These are phyloP conservation scores for Vitellaria paradoxa DNA, from an alignment of 179 eudicot species.

Conservation along the genomic window DNA sequence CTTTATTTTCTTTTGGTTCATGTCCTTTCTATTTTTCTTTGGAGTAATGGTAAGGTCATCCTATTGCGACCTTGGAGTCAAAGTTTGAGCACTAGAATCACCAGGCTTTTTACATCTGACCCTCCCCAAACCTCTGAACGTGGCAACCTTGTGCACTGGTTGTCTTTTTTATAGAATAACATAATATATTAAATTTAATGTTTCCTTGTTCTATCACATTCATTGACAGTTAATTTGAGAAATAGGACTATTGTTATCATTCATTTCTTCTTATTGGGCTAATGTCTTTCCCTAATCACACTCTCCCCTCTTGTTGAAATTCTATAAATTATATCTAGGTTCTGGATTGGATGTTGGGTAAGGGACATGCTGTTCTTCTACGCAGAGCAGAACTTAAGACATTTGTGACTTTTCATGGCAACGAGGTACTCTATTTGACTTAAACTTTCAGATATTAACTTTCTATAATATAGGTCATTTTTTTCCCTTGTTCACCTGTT, in stretches of 20 bases:
- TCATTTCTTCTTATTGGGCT: constrained; percentile 1
- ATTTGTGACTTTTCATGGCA: constrained; percentile 90
- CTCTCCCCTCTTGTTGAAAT: not conserved
- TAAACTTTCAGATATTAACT: not conserved
- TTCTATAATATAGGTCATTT: not conserved
- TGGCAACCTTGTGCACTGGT: not conserved
- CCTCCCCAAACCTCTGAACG: no score
- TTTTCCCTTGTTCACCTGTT: constrained; percentile 6
- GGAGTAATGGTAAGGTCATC: not conserved
- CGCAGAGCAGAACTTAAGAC: constrained; percentile 97
- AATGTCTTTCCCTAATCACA: not conserved
- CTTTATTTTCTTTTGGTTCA: no score
- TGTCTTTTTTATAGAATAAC: not conserved
- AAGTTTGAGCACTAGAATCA: no score
- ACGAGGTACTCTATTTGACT: constrained; percentile 55
- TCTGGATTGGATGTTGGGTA: constrained; percentile 96
- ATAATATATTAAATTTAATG: not conserved
- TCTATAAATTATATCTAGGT: constrained; percentile 39
- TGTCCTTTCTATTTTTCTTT: not conserved
- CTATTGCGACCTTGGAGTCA: no score
- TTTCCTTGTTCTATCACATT: not conserved
- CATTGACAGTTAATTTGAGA: constrained; percentile 1
- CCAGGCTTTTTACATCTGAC: no score
- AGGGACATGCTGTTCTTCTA: constrained; percentile 80
- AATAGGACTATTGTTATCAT: not conserved